A percentile compares a stretch with the other conserved stretches of the same genome.
Conservation (phyloP, 2,329 filamentous ascomycete genomes). For the Apiospora hydei region DNA sequence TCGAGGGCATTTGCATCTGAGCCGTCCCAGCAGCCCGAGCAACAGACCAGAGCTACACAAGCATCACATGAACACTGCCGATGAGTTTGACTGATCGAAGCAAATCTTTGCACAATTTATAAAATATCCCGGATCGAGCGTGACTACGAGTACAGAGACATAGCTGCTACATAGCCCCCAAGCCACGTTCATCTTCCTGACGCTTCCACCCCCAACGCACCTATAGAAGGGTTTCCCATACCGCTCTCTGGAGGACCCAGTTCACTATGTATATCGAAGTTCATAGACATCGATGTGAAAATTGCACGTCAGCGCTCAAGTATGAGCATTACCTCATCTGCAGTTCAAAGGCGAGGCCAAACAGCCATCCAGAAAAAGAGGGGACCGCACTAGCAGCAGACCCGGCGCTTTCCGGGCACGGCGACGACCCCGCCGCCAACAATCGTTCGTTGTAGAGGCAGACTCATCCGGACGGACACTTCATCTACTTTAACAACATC, state of each 20-base stretch:
- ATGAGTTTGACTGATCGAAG: not conserved
- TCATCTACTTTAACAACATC: not conserved
- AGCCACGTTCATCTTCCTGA: not conserved
- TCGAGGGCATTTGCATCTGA: not conserved
- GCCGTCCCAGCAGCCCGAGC: not conserved
- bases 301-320: not conserved
- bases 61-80: not conserved
- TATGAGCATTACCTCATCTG: not conserved
- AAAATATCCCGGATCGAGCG: too few species aligned
- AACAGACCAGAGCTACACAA: not conserved
- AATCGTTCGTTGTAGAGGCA: not conserved
- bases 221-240: not conserved
- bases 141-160: not conserved
- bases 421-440: not conserved
- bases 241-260: not conserved
- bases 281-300: not conserved
- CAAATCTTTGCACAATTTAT: too few species aligned
- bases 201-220: not conserved
- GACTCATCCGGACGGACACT: not conserved
- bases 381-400: not conserved
- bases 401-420: slow-evolving; percentile 1
- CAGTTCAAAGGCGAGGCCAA: not conserved
- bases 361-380: not conserved
- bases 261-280: not conserved
- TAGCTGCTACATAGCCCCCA: not conserved